These are phyloP conservation scores for Solanum virginianum DNA, from an alignment of 257 asterid genomes.

Conservation along the genomic window DNA sequence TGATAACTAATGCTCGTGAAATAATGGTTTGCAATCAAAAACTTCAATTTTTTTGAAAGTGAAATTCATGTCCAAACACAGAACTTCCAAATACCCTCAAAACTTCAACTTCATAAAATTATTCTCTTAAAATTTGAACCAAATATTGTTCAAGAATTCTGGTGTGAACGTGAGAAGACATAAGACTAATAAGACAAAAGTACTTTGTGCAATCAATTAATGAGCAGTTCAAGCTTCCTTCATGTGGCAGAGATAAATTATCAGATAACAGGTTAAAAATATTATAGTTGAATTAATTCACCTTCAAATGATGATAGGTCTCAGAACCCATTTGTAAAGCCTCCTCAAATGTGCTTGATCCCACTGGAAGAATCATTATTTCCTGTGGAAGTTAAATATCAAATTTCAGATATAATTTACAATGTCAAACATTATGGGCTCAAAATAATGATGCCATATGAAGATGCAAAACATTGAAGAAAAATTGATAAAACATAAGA, in stretches of 20 bases:
- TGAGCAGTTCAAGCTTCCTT: neutral
- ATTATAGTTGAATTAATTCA: constrained; percentile 11
- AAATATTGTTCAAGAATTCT: neutral
- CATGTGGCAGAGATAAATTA: neutral
- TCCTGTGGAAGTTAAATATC: constrained; percentile 39
- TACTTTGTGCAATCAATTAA: neutral
- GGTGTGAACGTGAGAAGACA: neutral
- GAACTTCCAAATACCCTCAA: neutral
- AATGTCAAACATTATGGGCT: neutral
- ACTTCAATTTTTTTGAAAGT: neutral
- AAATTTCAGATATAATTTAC: constrained; percentile 3
- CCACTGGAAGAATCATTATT: constrained; percentile 84
- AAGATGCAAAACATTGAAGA: neutral
- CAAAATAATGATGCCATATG: neutral
- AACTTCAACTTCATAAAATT: neutral
- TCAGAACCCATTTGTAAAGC: constrained; percentile 97
- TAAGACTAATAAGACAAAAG: neutral
- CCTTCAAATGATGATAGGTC: constrained; percentile 95
- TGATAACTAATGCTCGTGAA: neutral
- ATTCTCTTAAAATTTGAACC: neutral
- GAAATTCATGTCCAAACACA: neutral
- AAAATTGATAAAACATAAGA: neutral
- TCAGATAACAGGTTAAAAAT: neutral
- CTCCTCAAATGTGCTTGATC: constrained; percentile 82
- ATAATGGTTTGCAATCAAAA: neutral